Evolutionary conservation across 2,329 filamentous ascomycete species (phyloP).

Genomic region (Exophiala aquamarina): DNA sequence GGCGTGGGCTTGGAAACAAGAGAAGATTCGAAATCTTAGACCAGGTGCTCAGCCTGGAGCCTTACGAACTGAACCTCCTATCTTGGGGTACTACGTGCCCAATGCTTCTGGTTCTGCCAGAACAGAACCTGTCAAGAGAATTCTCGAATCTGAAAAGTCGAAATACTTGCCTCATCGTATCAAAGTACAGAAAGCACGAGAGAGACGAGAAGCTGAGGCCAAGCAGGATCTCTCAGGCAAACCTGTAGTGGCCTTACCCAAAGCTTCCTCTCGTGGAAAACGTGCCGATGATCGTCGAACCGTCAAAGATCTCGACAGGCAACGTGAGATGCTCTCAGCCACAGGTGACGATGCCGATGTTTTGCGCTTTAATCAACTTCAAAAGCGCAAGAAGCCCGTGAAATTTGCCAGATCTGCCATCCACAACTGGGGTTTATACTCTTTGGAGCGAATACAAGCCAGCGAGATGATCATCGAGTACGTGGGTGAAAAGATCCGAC

Average conservation of each 20-base stretch:
- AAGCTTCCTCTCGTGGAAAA: slow-evolving; percentile 88
- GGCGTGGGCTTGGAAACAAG: slow-evolving; percentile 70
- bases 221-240: slow-evolving; percentile 68
- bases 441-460: slow-evolving; percentile 93
- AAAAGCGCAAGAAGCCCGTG: slow-evolving; percentile 99
- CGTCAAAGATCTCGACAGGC: slow-evolving; percentile 90
- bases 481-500: slow-evolving; percentile 93
- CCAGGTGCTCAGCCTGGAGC: slow-evolving; percentile 47
- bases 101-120: slow-evolving; percentile 83
- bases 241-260: slow-evolving; percentile 76
- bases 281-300: slow-evolving; percentile 94
- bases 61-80: slow-evolving; percentile 33
- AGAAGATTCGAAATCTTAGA: slow-evolving; percentile 69
- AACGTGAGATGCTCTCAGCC: slow-evolving; percentile 74
- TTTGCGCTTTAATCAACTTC: slow-evolving; percentile 90
- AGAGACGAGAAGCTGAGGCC: slow-evolving; percentile 78
- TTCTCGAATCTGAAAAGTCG: slow-evolving; percentile 94
- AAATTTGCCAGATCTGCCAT: slow-evolving; percentile 97
- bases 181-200: slow-evolving; percentile 86
- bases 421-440: slow-evolving; percentile 97
- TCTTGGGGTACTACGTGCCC: slow-evolving; percentile 74
- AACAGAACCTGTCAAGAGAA: slow-evolving; percentile 92
- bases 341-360: slow-evolving; percentile 80
- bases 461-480: slow-evolving; percentile 99
- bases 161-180: slow-evolving; percentile 98